Evolutionary conservation across 129 eudicot genomes (phyloP).

Genomic region (Artemisia tridentata): DNA sequence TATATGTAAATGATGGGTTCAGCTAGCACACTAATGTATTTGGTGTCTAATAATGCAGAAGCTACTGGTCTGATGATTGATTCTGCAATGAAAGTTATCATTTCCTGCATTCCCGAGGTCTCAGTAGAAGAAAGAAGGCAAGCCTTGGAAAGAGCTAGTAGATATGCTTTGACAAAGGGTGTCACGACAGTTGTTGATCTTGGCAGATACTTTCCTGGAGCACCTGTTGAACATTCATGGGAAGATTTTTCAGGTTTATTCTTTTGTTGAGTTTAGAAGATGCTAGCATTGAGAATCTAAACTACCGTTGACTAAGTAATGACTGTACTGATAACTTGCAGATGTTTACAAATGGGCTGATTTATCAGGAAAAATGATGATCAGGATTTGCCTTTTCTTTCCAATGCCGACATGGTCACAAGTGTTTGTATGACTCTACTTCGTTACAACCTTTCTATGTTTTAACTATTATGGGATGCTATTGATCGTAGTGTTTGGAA

Average conservation of each 20-base stretch:
- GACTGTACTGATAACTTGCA: conserved; percentile 37
- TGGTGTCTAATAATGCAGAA: conserved; percentile 48
- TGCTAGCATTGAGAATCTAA: not conserved
- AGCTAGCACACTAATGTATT: conserved; percentile 16
- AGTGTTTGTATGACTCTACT: conserved; percentile 49
- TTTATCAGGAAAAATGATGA: conserved; percentile 63
- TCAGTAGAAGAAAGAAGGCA: conserved; percentile 80
- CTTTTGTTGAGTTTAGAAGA: not conserved
- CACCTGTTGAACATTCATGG: conserved; percentile 67
- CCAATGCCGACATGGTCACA: conserved; percentile 89
- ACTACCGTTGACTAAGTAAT: conserved; percentile 14
- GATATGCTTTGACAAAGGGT: conserved; percentile 72
- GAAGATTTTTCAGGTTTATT: conserved; percentile 83
- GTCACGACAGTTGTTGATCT: conserved; percentile 95
- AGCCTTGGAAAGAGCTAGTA: conserved; percentile 75
- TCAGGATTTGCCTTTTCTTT: conserved; percentile 87
- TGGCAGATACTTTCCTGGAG: conserved; percentile 92
- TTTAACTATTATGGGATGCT: not conserved
- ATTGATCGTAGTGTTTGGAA: not conserved
- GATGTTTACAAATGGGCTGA: conserved; percentile 92
- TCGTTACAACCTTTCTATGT: conserved; percentile 7
- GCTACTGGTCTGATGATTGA: conserved; percentile 92
- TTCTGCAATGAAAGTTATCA: conserved; percentile 79
- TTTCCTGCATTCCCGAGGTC: conserved; percentile 65
- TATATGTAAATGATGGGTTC: not conserved